Evolutionary conservation across 2,329 filamentous ascomycete species (phyloP), one percentile per base, ranked within the genome.

Genomic region (Fonsecaea nubica): DNA sequence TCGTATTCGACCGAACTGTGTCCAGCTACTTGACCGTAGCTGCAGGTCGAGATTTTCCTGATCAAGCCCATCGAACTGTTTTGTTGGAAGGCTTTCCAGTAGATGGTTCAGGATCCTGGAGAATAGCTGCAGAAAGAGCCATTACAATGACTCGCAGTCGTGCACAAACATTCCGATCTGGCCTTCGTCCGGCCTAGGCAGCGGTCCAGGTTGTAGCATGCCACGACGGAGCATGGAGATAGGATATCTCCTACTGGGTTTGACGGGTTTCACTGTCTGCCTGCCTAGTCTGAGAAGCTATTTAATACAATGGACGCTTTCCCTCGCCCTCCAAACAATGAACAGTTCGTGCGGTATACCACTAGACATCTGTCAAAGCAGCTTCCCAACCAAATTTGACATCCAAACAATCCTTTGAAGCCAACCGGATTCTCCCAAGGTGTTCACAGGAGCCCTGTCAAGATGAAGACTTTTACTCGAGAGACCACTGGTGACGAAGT

Each of bases 401-500:
- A 18, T 4, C 2, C 45, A 30, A 32, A 32, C 9, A 30, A 30
- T 13, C 33, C 25, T 32, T 15, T 9, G 6, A 35, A 55, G n/a
- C 35, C 21, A 18, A 13, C 13, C 13, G 8, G 15, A 35, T 36
- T 35, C 18, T n/a, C 13, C 18, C n/a, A n/a, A 21, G 13, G 5
- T 58, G 35, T 40, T 12, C 35, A 25, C 10, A 10, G 10, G 25
- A 63, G 30, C 13, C 13, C 18, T 33, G 42, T 18, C 58, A 69
- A 64, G 12, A 75, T 74, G 73, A 60, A 69, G 12, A 64, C 69
- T 5, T 78, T 77, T 58, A 68, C 66, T 38, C 61, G 60, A 9
- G 67, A 74, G 7, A 77, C 73, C 4, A 75, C 72, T 30, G 77
- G 76, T 15, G 67, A 58, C 2, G 74, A 77, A 15, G 76, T 78